These are phyloP conservation scores for Ophiosphaerella korrae DNA, from an alignment of 2,329 filamentous ascomycete species.

Conservation along the genomic window DNA sequence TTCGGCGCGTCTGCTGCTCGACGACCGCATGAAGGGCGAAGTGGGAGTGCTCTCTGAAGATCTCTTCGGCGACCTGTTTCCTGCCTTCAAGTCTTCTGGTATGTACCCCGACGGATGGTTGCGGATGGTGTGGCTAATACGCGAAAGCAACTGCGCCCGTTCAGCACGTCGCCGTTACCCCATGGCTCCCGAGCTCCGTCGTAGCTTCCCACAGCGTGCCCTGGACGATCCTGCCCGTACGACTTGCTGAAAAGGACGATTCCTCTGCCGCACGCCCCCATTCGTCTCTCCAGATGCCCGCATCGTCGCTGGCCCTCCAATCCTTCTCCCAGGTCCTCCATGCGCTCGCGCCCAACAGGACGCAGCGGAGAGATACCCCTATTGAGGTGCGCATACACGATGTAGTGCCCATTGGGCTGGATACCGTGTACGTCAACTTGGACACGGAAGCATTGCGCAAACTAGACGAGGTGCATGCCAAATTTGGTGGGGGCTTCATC, in stretches of 20 bases:
- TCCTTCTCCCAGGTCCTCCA: conserved; percentile 77
- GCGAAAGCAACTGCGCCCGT: conserved; percentile 15
- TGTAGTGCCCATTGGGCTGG: conserved; percentile 77
- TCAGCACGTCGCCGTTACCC: conserved; percentile 73
- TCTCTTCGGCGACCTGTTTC: conserved; percentile 81
- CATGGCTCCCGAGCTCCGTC: conserved; percentile 66
- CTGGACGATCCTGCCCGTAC: conserved; percentile 87
- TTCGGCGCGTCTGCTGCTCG: conserved; percentile 79
- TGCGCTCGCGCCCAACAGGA: conserved; percentile 74
- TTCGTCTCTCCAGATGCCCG: conserved; percentile 80
- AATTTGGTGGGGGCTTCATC: conserved; percentile 71
- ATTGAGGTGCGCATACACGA: conserved; percentile 86
- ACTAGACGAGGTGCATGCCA: conserved; percentile 81
- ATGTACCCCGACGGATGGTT: conserved; percentile 4
- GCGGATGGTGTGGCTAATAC: conserved; percentile 1
- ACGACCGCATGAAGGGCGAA: conserved; percentile 84
- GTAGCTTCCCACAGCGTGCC: conserved; percentile 63
- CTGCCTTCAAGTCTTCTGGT: conserved; percentile 45
- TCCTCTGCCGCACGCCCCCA: conserved; percentile 58
- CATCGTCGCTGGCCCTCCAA: conserved; percentile 74
- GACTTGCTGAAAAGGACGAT: conserved; percentile 46
- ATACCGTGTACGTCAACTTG: conserved; percentile 84
- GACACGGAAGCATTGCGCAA: conserved; percentile 80
- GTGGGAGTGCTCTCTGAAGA: conserved; percentile 86
- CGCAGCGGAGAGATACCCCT: conserved; percentile 73